Evolutionary conservation across 805 yeast species (phyloP).

Genomic region (Myxozyma lipomycoides): DNA sequence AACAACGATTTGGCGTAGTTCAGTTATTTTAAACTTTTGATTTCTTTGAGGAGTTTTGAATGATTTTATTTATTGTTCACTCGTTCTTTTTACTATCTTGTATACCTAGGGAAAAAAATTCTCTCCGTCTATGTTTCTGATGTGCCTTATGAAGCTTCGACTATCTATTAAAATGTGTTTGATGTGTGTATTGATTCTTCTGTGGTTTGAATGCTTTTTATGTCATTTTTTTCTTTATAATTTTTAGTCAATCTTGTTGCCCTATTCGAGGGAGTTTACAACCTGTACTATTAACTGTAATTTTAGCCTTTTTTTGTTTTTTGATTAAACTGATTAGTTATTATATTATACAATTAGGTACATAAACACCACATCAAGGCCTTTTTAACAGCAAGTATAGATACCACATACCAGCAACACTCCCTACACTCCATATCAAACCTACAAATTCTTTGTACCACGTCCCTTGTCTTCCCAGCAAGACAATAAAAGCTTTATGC

Average conservation of each 20-base stretch:
- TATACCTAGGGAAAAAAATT: background rate
- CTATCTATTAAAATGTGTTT: too few species aligned
- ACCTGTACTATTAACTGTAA: background rate
- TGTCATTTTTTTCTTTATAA: background rate
- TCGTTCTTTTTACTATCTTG: background rate
- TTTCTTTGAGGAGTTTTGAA: background rate
- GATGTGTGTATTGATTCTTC: background rate
- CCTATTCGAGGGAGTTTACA: background rate
- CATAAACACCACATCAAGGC: background rate
- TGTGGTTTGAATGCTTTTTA: background rate
- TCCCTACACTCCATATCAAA: conserved; percentile 7
- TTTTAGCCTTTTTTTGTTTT: conserved; percentile 1
- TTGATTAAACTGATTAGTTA: background rate
- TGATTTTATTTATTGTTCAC: background rate
- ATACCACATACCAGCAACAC: conserved; percentile 18
- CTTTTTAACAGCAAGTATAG: conserved; percentile 8
- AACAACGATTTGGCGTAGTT: conserved; percentile 70
- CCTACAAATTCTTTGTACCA: conserved; percentile 10
- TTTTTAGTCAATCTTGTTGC: background rate
- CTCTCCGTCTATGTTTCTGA: background rate
- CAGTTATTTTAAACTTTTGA: conserved; percentile 27
- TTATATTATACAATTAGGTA: background rate
- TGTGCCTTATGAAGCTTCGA: too few species aligned
- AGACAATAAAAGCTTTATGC: conserved; percentile 1
- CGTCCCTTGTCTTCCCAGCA: conserved; percentile 20